Evolutionary conservation across 208 protist genomes (phyloP).

Genomic region (Trypanosomatidae sp.): DNA sequence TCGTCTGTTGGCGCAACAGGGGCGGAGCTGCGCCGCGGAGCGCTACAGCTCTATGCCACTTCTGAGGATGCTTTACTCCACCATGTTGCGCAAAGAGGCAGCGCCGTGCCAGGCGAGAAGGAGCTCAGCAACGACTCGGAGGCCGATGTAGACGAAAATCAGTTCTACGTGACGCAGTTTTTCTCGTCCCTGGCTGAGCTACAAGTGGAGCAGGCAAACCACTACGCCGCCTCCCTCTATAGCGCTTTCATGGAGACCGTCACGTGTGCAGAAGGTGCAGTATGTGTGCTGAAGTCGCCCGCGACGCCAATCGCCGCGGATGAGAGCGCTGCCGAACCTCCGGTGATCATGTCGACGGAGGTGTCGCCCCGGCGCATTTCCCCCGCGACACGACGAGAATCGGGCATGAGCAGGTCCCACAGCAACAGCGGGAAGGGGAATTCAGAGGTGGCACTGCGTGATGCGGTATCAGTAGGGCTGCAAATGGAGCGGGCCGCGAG

Average conservation of each 20-base stretch:
- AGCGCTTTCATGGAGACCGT: conserved; percentile 38
- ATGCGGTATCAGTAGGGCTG: conserved; percentile 6
- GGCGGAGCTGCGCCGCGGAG: background rate
- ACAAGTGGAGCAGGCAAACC: conserved; percentile 30
- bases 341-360: background rate
- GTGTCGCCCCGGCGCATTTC: background rate
- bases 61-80: conserved; percentile 35
- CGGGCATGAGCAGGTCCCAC: background rate
- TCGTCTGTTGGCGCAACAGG: background rate
- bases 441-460: background rate
- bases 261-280: conserved; percentile 22
- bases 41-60: conserved; percentile 11
- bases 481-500: conserved; percentile 19
- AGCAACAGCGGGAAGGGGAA: conserved; percentile 6
- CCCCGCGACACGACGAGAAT: background rate
- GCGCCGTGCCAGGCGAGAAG: background rate
- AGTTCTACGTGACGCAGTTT: conserved; percentile 28
- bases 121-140: background rate
- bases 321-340: background rate
- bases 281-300: background rate
- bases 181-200: conserved; percentile 36
- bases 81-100: conserved; percentile 4
- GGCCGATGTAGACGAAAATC: conserved; percentile 6
- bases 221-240: conserved; percentile 25
- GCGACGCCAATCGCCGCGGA: background rate